phyloP scores from a whole-genome alignment of 2,329 filamentous ascomycete genomes.

The Phaeomoniella chlamydospora region DNA sequence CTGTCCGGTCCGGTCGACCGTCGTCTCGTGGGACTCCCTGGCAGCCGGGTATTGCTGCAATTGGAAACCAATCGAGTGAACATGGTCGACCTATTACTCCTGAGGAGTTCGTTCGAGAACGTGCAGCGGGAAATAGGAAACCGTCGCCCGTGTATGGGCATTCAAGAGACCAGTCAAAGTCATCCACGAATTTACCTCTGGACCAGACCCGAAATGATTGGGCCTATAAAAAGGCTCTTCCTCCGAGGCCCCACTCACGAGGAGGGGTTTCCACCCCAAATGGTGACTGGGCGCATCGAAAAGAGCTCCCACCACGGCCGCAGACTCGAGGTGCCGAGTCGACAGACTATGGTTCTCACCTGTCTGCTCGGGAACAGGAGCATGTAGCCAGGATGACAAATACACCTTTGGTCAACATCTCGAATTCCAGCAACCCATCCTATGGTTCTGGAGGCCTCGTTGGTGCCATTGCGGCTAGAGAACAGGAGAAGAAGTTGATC shows the following conservation, averaged over 20 bases:
- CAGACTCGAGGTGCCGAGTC: conserved; percentile 30
- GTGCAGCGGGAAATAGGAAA: conserved; percentile 42
- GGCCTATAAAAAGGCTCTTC: conserved; percentile 12
- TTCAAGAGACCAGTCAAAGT: conserved; percentile 37
- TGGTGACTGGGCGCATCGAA: conserved; percentile 24
- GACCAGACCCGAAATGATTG: conserved; percentile 7
- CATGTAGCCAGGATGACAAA: conserved; percentile 74
- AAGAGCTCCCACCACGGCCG: conserved; percentile 31
- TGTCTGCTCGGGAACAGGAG: conserved; percentile 82
- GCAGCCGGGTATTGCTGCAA: conserved; percentile 52
- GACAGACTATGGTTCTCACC: conserved; percentile 39
- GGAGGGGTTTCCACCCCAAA: too few relatives aligned
- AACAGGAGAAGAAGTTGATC: conserved; percentile 61
- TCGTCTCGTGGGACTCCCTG: conserved; percentile 42
- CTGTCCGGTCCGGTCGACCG: conserved; percentile 29
- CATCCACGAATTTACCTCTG: conserved; percentile 27
- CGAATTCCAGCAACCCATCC: conserved; percentile 34
- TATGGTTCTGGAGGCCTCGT: conserved; percentile 48
- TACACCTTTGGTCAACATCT: conserved; percentile 58
- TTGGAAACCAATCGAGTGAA: conserved; percentile 3
- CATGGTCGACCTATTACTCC: conserved; percentile 46
- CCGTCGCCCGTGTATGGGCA: conserved; percentile 44
- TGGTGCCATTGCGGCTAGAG: conserved; percentile 63
- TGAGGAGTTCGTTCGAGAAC: conserved; percentile 73
- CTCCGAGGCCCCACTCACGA: conserved; percentile 20